Conservation (phyloP, 306 rosid species). For the Quercus robur region DNA sequence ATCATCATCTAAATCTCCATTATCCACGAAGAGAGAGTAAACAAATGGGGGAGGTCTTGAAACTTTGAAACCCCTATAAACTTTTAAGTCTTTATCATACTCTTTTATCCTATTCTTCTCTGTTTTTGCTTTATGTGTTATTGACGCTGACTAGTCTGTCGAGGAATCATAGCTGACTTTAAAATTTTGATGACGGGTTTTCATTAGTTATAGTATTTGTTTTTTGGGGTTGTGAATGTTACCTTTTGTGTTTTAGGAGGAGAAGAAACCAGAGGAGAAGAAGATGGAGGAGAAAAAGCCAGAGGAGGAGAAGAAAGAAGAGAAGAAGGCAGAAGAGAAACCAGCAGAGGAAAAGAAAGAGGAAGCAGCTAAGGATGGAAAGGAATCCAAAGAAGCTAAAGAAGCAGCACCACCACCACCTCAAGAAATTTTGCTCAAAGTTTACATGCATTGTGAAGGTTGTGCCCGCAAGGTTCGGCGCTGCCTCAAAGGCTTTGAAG, state of each 20-base stretch:
- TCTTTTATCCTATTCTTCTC: neutral
- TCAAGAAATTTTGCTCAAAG: constrained; percentile 70
- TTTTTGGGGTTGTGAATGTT: neutral
- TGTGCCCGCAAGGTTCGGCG: constrained; percentile 92
- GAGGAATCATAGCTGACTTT: too few species aligned
- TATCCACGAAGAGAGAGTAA: neutral
- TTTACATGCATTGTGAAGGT: constrained; percentile 95
- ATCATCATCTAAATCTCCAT: neutral
- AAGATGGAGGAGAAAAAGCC: constrained; percentile 52
- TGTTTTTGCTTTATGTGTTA: too few species aligned
- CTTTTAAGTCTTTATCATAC: neutral
- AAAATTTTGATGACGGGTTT: neutral
- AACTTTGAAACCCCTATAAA: neutral
- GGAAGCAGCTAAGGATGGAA: constrained; percentile 22
- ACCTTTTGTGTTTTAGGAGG: constrained; percentile 41
- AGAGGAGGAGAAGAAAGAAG: constrained; percentile 27
- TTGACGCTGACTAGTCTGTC: too few species aligned
- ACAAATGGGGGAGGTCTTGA: constrained; percentile 57
- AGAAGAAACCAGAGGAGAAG: constrained; percentile 51
- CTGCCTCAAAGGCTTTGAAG: constrained; percentile 74
- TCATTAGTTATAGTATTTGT: neutral
- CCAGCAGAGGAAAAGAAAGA: constrained; percentile 26
- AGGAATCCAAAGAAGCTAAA: constrained; percentile 30
- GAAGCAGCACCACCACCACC: constrained; percentile 40
- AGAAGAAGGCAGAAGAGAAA: constrained; percentile 15